Conservation (phyloP, 768 basidiomycete genomes). For the Leccinellum albellum region DNA sequence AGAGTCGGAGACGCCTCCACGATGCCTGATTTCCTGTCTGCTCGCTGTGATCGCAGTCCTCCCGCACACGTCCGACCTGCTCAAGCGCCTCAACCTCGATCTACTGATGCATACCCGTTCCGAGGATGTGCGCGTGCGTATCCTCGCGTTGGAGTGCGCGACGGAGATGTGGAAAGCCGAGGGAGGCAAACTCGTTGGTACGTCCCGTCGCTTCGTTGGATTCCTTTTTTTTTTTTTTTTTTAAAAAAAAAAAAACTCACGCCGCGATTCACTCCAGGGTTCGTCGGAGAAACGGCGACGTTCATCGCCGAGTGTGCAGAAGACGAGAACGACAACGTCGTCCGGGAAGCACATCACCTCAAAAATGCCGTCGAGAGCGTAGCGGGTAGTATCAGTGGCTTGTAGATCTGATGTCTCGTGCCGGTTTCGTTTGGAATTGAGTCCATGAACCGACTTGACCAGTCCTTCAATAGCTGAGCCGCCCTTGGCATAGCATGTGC, state of each 20-base stretch:
- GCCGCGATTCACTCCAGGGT: constrained; percentile 43
- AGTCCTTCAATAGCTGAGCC: too few species aligned
- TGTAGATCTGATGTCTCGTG: too few species aligned
- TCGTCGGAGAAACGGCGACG: constrained; percentile 75
- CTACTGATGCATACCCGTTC: constrained; percentile 88
- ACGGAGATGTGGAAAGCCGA: constrained; percentile 74
- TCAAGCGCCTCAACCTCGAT: constrained; percentile 79
- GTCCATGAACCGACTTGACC: too few species aligned
- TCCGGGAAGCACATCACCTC: constrained; percentile 61
- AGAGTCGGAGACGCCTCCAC: constrained; percentile 6
- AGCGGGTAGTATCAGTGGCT: constrained; percentile 52
- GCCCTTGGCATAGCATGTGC: too few species aligned
- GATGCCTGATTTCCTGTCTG: constrained; percentile 15
- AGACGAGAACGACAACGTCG: constrained; percentile 84
- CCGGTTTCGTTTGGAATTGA: too few species aligned
- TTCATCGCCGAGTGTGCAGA: constrained; percentile 86
- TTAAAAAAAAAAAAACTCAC: background rate
- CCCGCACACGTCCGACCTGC: constrained; percentile 33
- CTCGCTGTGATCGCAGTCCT: constrained; percentile 15
- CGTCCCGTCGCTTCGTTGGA: constrained; percentile 18
- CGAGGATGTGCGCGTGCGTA: constrained; percentile 66
- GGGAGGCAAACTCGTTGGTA: constrained; percentile 72
- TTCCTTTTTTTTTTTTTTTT: too few species aligned
- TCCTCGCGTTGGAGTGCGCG: constrained; percentile 66
- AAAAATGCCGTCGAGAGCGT: constrained; percentile 70